Evolutionary conservation across 148 eudicot genomes (phyloP), one percentile per base, ranked within the genome.

Genomic region (Fagopyrum homotropicum): DNA sequence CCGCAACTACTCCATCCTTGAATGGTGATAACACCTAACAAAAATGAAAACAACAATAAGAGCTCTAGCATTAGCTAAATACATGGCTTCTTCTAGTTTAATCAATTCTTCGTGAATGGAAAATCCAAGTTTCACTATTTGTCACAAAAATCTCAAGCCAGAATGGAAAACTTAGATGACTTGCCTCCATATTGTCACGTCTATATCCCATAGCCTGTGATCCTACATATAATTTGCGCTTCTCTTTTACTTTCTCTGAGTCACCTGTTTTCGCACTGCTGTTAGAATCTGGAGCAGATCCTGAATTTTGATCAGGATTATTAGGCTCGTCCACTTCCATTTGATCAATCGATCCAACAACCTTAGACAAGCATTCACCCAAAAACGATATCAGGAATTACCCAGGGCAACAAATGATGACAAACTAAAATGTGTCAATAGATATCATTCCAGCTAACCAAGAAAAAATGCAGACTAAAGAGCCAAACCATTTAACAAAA

Each of bases 161-260:
- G 45, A 66, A 30, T 75, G 70, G 61, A n/a, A 45, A n/a, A 16
- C 7, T 5, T 45, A 46, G 50, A 55, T 35, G 48, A 80, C 82
- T 82, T 19, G 90, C 99, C 91, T 92, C 97, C 99, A 95, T 95
- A 83, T 95, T 84, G 85, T 95, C 96, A 69, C 99, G 93, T 72
- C 97, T 90, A 77, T 77, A 92, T 75, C 97, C 97, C 79, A 95
- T 78, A 74, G 88, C 88, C 80, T 90, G 97, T 49, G 96, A 86
- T 78, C 99, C 99, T 14, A 95, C 99, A 82, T 90, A 92, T 16
- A 95, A 79, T 78, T 90, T 95, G 75, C 86, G 91, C 80, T 88
- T 95, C 71, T 81, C 83, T 80, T 86, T 95, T 68, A 88, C 85
- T 79, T 94, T 89, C 64, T 86, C 88, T 17, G 87, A 57, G 45